These are phyloP conservation scores for Eucalyptus pumila DNA, from an alignment of 345 rosid species.

Conservation along the genomic window DNA sequence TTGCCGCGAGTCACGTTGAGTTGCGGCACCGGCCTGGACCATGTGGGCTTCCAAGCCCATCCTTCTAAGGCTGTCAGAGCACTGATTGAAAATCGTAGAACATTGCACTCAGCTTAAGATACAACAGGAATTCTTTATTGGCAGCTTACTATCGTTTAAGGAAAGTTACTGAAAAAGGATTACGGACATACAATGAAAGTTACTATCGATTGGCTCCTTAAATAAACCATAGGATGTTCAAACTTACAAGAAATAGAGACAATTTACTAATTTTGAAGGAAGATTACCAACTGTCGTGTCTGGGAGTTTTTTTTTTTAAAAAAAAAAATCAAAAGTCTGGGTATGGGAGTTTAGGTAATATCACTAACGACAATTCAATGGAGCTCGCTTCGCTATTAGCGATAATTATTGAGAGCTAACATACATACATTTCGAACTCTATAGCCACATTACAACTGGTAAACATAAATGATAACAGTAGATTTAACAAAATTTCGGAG, in stretches of 20 bases:
- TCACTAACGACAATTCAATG: neutral
- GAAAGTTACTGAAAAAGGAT: neutral
- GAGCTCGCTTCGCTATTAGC: neutral
- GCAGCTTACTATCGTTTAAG: neutral
- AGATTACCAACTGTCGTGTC: neutral
- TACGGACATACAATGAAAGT: neutral
- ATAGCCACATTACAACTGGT: neutral
- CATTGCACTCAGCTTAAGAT: neutral
- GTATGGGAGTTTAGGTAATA: neutral
- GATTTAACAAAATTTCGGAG: neutral
- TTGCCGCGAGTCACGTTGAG: neutral
- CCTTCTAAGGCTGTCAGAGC: neutral
- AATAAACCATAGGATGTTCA: neutral
- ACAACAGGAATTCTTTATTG: neutral
- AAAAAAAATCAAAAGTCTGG: neutral
- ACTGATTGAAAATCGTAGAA: neutral
- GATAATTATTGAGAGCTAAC: neutral
- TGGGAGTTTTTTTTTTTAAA: too few relatives aligned
- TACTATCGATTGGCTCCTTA: neutral
- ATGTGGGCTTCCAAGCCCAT: neutral
- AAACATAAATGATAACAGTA: neutral
- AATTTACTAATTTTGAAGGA: neutral
- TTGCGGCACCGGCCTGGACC: neutral
- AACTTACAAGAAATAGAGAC: neutral
- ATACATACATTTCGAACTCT: neutral